Conservation (phyloP, 768 basidiomycete genomes). For the Serendipita sp. region DNA sequence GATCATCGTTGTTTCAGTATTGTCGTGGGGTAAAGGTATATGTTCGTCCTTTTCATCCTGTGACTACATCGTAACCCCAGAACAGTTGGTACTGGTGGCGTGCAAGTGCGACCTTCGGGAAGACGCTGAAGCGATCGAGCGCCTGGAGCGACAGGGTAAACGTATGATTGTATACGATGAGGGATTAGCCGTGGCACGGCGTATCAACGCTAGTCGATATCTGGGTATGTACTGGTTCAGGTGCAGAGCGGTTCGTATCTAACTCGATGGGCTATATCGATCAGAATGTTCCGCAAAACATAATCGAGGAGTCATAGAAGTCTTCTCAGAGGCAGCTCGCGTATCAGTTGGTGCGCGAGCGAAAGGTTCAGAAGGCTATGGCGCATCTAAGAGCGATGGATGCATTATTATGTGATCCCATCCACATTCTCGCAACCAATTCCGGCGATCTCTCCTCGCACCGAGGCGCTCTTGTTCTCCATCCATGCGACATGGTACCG, state of each 20-base stretch:
- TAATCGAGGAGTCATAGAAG: constrained; percentile 85
- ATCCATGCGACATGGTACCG: neutral
- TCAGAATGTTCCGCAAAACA: constrained; percentile 96
- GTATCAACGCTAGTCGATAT: constrained; percentile 87
- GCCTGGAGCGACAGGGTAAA: constrained; percentile 50
- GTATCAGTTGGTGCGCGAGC: constrained; percentile 63
- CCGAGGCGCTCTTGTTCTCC: neutral
- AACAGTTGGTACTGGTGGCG: constrained; percentile 74
- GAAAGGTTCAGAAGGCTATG: constrained; percentile 38
- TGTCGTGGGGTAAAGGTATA: constrained; percentile 87
- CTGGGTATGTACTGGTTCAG: constrained; percentile 44
- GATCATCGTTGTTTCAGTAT: constrained; percentile 38
- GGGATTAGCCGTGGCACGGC: constrained; percentile 70
- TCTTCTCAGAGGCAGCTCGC: constrained; percentile 81
- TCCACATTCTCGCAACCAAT: too few species aligned
- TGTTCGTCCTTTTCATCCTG: constrained; percentile 9
- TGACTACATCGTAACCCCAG: neutral
- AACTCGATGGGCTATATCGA: neutral
- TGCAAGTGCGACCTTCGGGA: constrained; percentile 93
- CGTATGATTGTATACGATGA: constrained; percentile 85
- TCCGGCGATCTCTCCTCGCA: neutral
- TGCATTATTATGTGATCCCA: constrained; percentile 47
- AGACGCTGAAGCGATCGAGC: constrained; percentile 54
- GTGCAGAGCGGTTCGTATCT: neutral
- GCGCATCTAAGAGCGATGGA: constrained; percentile 17